Conservation (phyloP, 1,284 basidiomycete species). For the Sanguinoderma infundibulare region DNA sequence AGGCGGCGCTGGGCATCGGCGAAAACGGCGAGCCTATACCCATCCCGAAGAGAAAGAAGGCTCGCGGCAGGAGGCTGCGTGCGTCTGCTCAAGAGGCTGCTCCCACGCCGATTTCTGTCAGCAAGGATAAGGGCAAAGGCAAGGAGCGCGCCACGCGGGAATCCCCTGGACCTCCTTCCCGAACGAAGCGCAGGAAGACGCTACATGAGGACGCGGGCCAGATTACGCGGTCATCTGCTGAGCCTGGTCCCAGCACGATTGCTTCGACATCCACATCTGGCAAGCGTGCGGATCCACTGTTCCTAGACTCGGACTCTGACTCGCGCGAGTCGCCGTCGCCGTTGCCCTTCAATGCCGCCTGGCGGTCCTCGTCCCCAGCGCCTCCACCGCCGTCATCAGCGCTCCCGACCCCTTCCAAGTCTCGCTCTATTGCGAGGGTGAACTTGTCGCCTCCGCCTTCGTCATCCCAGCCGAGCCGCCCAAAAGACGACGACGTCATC, state of each 20-base stretch:
- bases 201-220: background rate
- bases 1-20: background rate
- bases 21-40: background rate
- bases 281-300: background rate
- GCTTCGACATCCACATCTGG: background rate
- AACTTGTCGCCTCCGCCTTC: background rate
- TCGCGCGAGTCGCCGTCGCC: slow-evolving; percentile 9
- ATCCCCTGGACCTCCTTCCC: background rate
- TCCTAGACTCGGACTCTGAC: background rate
- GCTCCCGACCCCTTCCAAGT: slow-evolving; percentile 6
- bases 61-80: slow-evolving; percentile 1
- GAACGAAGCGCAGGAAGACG: slow-evolving; percentile 16
- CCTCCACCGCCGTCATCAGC: slow-evolving; percentile 8
- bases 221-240: background rate
- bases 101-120: background rate
- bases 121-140: background rate
- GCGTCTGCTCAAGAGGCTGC: background rate
- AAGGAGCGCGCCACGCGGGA: background rate
- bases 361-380: slow-evolving; percentile 2
- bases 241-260: background rate
- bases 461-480: background rate
- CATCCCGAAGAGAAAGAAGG: background rate
- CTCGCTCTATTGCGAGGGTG: background rate
- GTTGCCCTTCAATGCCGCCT: slow-evolving; percentile 1
- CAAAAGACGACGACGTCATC: slow-evolving; percentile 17